Evolutionary conservation across 345 rosid species (phyloP).

Genomic region (Eutrema heterophyllum): DNA sequence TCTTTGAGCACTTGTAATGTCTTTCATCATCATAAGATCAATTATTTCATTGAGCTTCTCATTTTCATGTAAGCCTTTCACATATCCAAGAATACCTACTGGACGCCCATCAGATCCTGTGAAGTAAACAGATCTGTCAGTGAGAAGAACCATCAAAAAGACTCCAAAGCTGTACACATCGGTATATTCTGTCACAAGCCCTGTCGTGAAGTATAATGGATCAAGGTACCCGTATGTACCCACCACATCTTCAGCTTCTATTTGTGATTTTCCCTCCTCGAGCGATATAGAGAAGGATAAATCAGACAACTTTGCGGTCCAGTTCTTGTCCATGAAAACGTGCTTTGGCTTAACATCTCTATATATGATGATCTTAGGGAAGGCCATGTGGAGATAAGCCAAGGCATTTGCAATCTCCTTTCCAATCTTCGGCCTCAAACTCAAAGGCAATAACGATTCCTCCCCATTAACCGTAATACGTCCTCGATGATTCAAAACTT

Average conservation of each 20-base stretch:
- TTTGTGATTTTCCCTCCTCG: background rate
- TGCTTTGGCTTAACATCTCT: slow-evolving; percentile 8
- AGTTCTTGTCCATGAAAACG: slow-evolving; percentile 10
- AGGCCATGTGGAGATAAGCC: slow-evolving; percentile 11
- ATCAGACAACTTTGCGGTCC: slow-evolving; percentile 10
- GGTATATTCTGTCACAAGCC: background rate
- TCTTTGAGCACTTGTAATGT: background rate
- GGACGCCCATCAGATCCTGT: background rate
- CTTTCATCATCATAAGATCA: background rate
- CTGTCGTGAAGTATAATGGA: background rate
- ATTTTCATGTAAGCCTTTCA: background rate
- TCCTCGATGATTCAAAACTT: slow-evolving; percentile 5
- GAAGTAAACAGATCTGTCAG: background rate
- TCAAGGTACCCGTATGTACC: slow-evolving; percentile 9
- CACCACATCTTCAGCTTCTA: background rate
- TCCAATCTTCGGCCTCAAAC: background rate
- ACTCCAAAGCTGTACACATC: slow-evolving; percentile 19
- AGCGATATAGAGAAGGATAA: background rate
- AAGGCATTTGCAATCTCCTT: slow-evolving; percentile 14
- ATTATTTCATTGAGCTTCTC: slow-evolving; percentile 12
- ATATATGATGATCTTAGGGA: slow-evolving; percentile 1
- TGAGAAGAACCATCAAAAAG: background rate
- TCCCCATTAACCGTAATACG: background rate
- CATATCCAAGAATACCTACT: background rate
- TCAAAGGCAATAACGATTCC: background rate